Base-by-base conservation (phyloP, 495 filamentous ascomycete species). In the Antarctomyces pellizariae region DNA sequence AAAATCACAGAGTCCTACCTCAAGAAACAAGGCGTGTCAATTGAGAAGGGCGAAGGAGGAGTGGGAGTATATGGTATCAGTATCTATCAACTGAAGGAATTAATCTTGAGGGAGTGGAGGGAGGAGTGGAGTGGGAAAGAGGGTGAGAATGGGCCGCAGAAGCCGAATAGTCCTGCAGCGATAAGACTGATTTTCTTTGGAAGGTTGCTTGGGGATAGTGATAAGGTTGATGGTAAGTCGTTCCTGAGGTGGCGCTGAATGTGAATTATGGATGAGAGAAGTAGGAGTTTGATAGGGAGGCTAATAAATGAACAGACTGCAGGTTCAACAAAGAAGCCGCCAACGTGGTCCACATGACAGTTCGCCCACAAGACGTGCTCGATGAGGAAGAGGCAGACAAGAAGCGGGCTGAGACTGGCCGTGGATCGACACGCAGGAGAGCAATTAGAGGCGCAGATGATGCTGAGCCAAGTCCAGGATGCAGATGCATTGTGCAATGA, bases 111-210 rank as follows among this genome's bases (percentile, higher is more conserved):
- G 39, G 82, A 89, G 39, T 92, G 82, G 82, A 59, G 76, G 37
- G 67, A 69, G 36, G 82, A 92, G 43, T 92, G 82, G 82, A n/a
- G n/a, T n/a, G n/a, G 76, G 39, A 80, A 89, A 39, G 91, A 82
- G 82, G 59, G 76, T 36, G 67, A 69, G 36, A 80, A 92, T 42
- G 91, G 82, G 82, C 82, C 90, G 42, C 52, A 67, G 10, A 67
- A 72, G 37, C 82, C 82, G 0, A 65, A 75, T 16, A 77, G 71
- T 36, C 80, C 82, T 5, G 78, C 67, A 35, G 71, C 67, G 11
- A 92, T 92, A 49, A 62, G 82, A 28, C 50, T 92, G 40, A 92
- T 92, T 34, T 75, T 72, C 15, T 83, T 84, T 49, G 82, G 82
- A 7, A 75, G 83, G 44, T 48, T 90, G 47, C 46, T 91, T 28